Evolutionary conservation across 1,284 basidiomycete species (phyloP), one percentile per base, ranked within the genome.

Genomic region (Boletellus deceptivus): DNA sequence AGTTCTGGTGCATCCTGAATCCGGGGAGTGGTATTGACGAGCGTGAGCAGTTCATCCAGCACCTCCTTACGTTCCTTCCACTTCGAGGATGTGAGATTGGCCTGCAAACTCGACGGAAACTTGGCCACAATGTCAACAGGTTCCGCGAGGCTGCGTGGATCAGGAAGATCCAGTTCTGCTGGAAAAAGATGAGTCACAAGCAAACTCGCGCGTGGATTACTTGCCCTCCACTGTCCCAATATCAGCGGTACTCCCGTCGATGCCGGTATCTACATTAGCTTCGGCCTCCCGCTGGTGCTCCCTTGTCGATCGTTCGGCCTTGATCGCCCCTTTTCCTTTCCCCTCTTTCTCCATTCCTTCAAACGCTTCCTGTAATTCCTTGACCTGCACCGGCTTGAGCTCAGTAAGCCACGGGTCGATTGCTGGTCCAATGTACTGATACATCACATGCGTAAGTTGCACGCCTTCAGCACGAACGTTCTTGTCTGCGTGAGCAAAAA

Each of bases 41-140:
- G 73, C 14, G 83, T 81, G 51, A 86, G 76, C 36, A 97, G 77
- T 41, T 92, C 91, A 59, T 98, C 94, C 46, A 98, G 73, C 2
- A 83, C 90, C 62, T 98, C 95, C 63, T 96, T 92, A 27, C 97
- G 84, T 58, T 99, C 97, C 68, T 99, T 98, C 97, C 97, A 99
- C 71, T 99, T 99, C 1, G 91, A 85, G 4, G 95, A 98, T 13
- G 83, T 80, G 47, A 99, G 76, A 50, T 80, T 75, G 6, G 85
- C 76, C 54, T 89, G 82, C 51, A 96, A 75, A 50, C 87, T 86
- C 3, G 82, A 70, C 0, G 95, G 89, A 44, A 97, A 76, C 60
- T 86, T 87, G 6, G 82, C 73, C 43, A 84, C 76, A 53, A 93
- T 84, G 62, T 96, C 82, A 43, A 92, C 83, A 13, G 91, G 87